Conservation (phyloP, 306 rosid genomes). For the Medicago lupulina region DNA sequence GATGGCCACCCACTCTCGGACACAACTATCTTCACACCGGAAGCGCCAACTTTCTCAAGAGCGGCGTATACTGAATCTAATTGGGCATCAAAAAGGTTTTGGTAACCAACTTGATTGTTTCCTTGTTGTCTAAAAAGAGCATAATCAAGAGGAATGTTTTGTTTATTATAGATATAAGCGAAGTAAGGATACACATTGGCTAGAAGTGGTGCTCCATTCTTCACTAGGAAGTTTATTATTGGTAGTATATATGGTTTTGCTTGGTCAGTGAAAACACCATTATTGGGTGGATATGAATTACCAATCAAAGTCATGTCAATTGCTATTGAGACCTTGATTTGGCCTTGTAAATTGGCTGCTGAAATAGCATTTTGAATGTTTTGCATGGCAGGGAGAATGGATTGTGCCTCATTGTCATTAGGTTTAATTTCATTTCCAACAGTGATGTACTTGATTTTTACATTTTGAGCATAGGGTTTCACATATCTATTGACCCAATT, state of each 20-base stretch:
- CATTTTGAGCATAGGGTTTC: conserved; percentile 38
- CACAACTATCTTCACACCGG: conserved; percentile 51
- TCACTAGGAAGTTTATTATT: conserved; percentile 45
- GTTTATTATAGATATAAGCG: conserved; percentile 1
- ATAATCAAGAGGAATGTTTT: conserved; percentile 32
- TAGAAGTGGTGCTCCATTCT: conserved; percentile 67
- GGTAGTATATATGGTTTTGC: conserved; percentile 48
- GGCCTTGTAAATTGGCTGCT: conserved; percentile 49
- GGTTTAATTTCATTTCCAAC: conserved; percentile 62
- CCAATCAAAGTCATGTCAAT: conserved; percentile 43
- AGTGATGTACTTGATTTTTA: conserved; percentile 50
- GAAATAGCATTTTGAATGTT: conserved; percentile 51
- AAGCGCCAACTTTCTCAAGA: conserved; percentile 54
- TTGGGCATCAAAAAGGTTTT: conserved; percentile 55
- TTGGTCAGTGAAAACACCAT: conserved; percentile 34
- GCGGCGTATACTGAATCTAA: conserved; percentile 63
- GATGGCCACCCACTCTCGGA: conserved; percentile 85
- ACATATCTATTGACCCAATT: conserved; percentile 51
- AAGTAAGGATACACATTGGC: conserved; percentile 68
- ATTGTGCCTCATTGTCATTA: conserved; percentile 3
- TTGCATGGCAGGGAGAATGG: conserved; percentile 44
- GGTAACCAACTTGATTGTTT: conserved; percentile 48
- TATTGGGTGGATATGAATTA: conserved; percentile 51
- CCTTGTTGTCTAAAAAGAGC: conserved; percentile 58
- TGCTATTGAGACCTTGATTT: conserved; percentile 65